Evolutionary conservation across 495 filamentous ascomycete species (phyloP), one percentile per base, ranked within the genome.

Genomic region (Stereocaulon alpinum): DNA sequence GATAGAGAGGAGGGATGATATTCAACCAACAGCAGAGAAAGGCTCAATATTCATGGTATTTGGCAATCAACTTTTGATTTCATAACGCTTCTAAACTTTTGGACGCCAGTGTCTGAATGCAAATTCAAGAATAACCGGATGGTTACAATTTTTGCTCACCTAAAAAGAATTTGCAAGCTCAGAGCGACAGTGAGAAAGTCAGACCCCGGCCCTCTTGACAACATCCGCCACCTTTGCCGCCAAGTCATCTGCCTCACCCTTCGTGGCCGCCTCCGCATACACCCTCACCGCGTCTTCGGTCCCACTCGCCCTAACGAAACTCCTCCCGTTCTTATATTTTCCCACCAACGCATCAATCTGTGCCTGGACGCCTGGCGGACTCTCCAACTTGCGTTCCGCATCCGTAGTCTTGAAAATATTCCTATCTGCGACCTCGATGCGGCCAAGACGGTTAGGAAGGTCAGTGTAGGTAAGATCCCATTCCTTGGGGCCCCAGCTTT

Each of bases 261-360:
- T 82, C 60, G 85, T 91, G 7, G 87, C 89, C 17, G 93, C 93
- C 72, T 98, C 93, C n/a, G 91, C 91, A 71, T 98, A 98, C 24
- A 98, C 91, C 63, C 93, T 79, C 59, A 96, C 90, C 1, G 90
- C 93, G 73, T 98, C 93, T 72, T 98, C 93, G 1, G 93, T 98
- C 40, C 93, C 93, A 62, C 86, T 91, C 24, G 93, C 89, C 63
- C 93, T 83, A 29, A 89, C 93, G 70, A 98, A 98, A 45, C 86
- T 82, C 45, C 93, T 79, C 6, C 91, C 93, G 62, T 91, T 85
- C 68, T 89, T 90, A 72, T 90, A 95, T 66, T 95, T 95, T 65
- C 84, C 86, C 41, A 96, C 91, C 45, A 87, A 74, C 30, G 81
- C 80, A 71, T 97, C 91, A 63, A 98, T 96, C 68, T 87, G 80